Conservation (phyloP, 805 yeast genomes). For the Lipomyces anomalus region DNA sequence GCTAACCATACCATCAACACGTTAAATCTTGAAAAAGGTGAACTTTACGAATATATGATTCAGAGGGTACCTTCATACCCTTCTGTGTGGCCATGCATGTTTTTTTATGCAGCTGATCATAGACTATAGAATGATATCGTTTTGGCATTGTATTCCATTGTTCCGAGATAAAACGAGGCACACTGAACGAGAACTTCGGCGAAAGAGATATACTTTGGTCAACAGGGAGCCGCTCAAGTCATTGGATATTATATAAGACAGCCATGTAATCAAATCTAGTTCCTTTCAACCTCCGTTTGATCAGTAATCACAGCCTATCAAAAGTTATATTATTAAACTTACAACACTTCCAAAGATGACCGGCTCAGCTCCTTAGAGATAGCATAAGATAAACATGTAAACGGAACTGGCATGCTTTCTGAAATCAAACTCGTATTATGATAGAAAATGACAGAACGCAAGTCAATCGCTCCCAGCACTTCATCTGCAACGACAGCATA, state of each 20-base stretch:
- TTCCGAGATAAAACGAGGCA: slow-evolving; percentile 26
- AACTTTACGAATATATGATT: slow-evolving; percentile 32
- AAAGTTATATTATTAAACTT: not conserved
- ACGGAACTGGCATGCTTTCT: slow-evolving; percentile 31
- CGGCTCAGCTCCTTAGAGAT: slow-evolving; percentile 21
- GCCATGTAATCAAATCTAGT: slow-evolving; percentile 26
- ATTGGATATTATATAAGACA: slow-evolving; percentile 17
- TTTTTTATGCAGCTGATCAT: slow-evolving; percentile 13
- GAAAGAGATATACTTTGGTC: slow-evolving; percentile 22
- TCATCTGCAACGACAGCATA: slow-evolving; percentile 27
- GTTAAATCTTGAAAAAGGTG: slow-evolving; percentile 37
- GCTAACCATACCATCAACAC: slow-evolving; percentile 16
- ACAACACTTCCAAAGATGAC: slow-evolving; percentile 23
- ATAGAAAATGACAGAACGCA: slow-evolving; percentile 26
- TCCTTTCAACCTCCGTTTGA: slow-evolving; percentile 30
- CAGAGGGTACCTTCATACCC: slow-evolving; percentile 35
- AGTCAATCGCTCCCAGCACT: slow-evolving; percentile 19
- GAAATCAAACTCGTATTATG: slow-evolving; percentile 28
- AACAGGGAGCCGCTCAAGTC: slow-evolving; percentile 6
- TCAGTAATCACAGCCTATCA: too few relatives aligned
- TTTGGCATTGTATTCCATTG: too few relatives aligned
- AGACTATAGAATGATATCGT: slow-evolving; percentile 12
- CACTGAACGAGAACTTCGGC: slow-evolving; percentile 27
- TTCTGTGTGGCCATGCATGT: slow-evolving; percentile 36
- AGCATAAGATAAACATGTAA: slow-evolving; percentile 29